Conservation (phyloP, 108 stramenopile genomes). For the Fragilaria crotonensis region DNA sequence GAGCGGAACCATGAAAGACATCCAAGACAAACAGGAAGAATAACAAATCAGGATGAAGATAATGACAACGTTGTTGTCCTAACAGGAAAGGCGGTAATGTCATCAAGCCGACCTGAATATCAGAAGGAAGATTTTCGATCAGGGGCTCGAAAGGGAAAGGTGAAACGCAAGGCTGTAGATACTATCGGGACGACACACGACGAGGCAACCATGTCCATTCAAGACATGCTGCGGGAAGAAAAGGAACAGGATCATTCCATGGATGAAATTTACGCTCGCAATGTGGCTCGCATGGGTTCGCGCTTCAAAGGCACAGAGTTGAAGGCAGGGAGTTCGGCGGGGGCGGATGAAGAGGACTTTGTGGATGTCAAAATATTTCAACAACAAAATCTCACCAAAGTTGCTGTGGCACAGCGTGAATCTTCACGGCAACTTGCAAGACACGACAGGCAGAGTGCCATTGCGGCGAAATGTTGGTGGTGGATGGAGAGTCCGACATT, state of each 20-base stretch:
- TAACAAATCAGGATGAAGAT: neutral
- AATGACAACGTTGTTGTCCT: neutral
- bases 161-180: neutral
- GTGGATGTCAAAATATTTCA: constrained; percentile 15
- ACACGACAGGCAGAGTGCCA: constrained; percentile 32
- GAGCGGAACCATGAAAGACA: neutral
- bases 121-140: constrained; percentile 11
- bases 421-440: constrained; percentile 40
- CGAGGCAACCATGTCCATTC: constrained; percentile 42
- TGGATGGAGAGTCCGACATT: constrained; percentile 69
- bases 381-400: constrained; percentile 18
- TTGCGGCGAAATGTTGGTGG: constrained; percentile 61
- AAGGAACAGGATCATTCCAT: constrained; percentile 8
- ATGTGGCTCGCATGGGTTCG: constrained; percentile 48
- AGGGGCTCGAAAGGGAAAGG: constrained; percentile 15
- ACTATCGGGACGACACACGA: neutral
- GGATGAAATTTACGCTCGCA: constrained; percentile 62
- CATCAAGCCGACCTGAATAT: neutral
- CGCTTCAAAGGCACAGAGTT: constrained; percentile 30
- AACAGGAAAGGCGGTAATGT: neutral
- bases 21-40: neutral
- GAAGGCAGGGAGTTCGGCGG: constrained; percentile 14
- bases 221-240: constrained; percentile 47
- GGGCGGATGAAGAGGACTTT: constrained; percentile 39
- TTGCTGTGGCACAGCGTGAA: constrained; percentile 6